Evolutionary conservation across 805 yeast species (phyloP).

Genomic region (Kuraishia piskuri): DNA sequence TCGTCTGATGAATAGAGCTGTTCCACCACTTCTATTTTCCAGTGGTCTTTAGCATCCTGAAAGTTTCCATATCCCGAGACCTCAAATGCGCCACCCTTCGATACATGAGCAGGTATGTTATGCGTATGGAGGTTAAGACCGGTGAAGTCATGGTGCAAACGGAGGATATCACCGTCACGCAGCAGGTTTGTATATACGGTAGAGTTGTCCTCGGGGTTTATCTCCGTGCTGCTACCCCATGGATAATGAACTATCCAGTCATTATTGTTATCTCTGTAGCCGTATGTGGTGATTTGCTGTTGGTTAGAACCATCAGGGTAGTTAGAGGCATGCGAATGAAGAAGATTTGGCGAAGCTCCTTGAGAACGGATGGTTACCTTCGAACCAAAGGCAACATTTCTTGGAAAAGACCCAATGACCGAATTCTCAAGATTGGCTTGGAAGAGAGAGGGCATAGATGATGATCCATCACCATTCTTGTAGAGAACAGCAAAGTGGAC

Average conservation of each 20-base stretch:
- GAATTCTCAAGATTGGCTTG: constrained; percentile 71
- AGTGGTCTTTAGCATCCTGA: constrained; percentile 62
- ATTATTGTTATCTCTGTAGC: constrained; percentile 84
- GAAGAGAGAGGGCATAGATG: constrained; percentile 64
- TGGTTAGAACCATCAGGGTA: constrained; percentile 92
- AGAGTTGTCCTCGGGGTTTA: constrained; percentile 10
- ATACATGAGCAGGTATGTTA: constrained; percentile 52
- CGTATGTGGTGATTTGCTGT: constrained; percentile 93
- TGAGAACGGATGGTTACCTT: constrained; percentile 57
- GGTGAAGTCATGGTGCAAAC: constrained; percentile 57
- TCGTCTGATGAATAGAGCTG: constrained; percentile 29
- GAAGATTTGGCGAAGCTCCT: constrained; percentile 62
- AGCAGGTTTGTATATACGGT: constrained; percentile 33
- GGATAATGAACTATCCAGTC: constrained; percentile 47
- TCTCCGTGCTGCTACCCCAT: constrained; percentile 29
- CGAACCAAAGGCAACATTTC: constrained; percentile 55
- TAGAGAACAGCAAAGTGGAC: constrained; percentile 70
- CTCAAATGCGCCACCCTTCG: constrained; percentile 39
- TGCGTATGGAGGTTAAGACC: constrained; percentile 68
- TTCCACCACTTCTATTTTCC: constrained; percentile 64
- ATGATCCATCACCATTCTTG: constrained; percentile 75
- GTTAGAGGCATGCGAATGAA: constrained; percentile 80
- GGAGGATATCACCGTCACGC: constrained; percentile 49
- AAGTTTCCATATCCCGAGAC: constrained; percentile 69
- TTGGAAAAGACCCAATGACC: constrained; percentile 50